phyloP scores from a whole-genome alignment of 345 rosid genomes.

The Eucalyptus guilfoylei region DNA sequence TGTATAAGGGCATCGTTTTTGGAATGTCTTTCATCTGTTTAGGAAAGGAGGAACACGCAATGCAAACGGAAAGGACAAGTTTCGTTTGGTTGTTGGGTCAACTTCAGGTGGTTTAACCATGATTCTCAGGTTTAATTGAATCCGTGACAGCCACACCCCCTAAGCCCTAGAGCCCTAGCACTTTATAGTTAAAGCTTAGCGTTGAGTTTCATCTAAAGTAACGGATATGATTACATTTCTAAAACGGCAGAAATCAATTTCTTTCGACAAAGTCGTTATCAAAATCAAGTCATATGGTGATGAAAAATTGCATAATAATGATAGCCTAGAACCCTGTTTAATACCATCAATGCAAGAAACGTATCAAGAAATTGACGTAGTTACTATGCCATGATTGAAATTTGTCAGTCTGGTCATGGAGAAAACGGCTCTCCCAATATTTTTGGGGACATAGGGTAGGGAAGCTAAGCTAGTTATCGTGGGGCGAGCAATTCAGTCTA shows the following conservation, averaged over 20 bases:
- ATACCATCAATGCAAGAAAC: not conserved
- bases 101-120: slow-evolving; percentile 9
- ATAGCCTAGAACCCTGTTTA: not conserved
- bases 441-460: not conserved
- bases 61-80: not conserved
- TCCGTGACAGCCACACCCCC: slow-evolving; percentile 1
- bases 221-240: not conserved
- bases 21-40: not conserved
- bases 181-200: not conserved
- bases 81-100: slow-evolving; percentile 20
- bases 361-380: not conserved
- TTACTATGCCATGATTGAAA: not conserved
- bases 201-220: not conserved
- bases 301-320: not conserved
- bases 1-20: not conserved
- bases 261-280: not conserved
- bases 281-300: not conserved
- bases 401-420: not conserved
- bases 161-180: not conserved
- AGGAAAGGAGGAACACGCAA: not conserved
- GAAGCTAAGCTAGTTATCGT: not conserved
- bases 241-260: not conserved
- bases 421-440: not conserved
- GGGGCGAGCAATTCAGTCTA: too few species aligned
- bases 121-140: slow-evolving; percentile 14